Percentiles rank a stretch among this genome's conserved stretches.
Conservation (phyloP, 176 grass and related monocot genomes). For the Cenchrus fungigraminus region DNA sequence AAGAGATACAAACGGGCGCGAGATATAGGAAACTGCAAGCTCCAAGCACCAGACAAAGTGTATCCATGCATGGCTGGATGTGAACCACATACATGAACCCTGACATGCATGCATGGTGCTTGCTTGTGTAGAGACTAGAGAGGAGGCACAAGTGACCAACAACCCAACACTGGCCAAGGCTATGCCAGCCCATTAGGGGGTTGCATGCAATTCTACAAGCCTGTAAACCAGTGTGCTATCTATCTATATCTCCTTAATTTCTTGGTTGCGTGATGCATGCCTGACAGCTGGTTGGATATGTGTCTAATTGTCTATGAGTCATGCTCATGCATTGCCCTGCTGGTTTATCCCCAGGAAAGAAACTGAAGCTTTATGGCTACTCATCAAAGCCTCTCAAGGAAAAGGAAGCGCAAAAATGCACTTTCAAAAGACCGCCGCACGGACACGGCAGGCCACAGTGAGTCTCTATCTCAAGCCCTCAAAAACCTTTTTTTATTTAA, state of each 20-base stretch:
- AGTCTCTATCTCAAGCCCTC: neutral
- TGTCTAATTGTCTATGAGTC: neutral
- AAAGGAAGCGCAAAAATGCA: conserved; percentile 32
- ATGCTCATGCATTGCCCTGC: neutral
- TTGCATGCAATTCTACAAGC: neutral
- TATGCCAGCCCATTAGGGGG: neutral
- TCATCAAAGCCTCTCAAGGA: conserved; percentile 33
- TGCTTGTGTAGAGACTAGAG: no score
- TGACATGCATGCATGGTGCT: neutral
- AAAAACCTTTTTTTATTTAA: neutral
- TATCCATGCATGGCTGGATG: neutral
- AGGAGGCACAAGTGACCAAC: neutral
- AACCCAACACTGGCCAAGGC: neutral
- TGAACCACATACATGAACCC: neutral
- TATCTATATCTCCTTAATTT: no score
- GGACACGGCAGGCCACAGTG: neutral
- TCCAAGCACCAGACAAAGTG: neutral
- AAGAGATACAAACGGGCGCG: neutral
- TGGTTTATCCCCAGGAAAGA: neutral
- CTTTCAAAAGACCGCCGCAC: conserved; percentile 25
- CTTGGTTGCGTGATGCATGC: neutral
- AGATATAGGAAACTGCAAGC: neutral
- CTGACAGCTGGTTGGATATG: conserved; percentile 10
- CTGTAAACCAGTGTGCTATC: neutral
- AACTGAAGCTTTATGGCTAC: neutral